These are phyloP conservation scores for Nigrospora osmanthi DNA, from an alignment of 2,329 filamentous ascomycete genomes.

Conservation along the genomic window DNA sequence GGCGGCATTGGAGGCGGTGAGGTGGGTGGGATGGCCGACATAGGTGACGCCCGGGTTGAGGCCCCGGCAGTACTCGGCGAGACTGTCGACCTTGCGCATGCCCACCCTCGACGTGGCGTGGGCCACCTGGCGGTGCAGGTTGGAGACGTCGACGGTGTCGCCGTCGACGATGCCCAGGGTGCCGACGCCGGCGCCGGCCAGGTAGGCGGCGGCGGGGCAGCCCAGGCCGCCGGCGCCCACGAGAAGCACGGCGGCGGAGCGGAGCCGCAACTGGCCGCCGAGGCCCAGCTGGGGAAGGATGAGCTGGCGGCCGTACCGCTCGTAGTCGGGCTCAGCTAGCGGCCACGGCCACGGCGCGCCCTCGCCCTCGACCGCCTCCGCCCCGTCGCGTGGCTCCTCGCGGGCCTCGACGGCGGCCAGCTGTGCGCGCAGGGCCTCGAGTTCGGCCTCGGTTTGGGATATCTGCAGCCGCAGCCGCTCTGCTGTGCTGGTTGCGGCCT, in stretches of 20 bases:
- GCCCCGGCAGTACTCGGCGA: slow-evolving; percentile 44
- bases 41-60: slow-evolving; percentile 69
- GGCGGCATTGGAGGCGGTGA: slow-evolving; percentile 62
- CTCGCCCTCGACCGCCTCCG: neutral
- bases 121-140: slow-evolving; percentile 85
- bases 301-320: slow-evolving; percentile 82
- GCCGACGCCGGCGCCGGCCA: slow-evolving; percentile 82
- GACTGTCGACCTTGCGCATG: slow-evolving; percentile 74
- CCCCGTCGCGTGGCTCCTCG: slow-evolving; percentile 2
- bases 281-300: slow-evolving; percentile 78
- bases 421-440: slow-evolving; percentile 35
- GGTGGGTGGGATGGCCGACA: slow-evolving; percentile 51
- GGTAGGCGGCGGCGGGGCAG: slow-evolving; percentile 86
- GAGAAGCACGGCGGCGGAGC: slow-evolving; percentile 63
- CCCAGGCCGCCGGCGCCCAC: slow-evolving; percentile 86
- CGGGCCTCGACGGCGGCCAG: slow-evolving; percentile 32
- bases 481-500: slow-evolving; percentile 8
- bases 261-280: slow-evolving; percentile 68
- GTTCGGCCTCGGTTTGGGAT: slow-evolving; percentile 35
- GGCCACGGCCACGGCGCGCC: slow-evolving; percentile 51
- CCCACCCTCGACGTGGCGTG: slow-evolving; percentile 67
- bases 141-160: slow-evolving; percentile 80
- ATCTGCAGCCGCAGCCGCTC: slow-evolving; percentile 36
- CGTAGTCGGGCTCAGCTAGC: slow-evolving; percentile 65
- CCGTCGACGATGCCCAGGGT: slow-evolving; percentile 79